Evolutionary conservation across 2,329 filamentous ascomycete species (phyloP), one percentile per base, ranked within the genome.

Genomic region (Ascochyta koolunga): DNA sequence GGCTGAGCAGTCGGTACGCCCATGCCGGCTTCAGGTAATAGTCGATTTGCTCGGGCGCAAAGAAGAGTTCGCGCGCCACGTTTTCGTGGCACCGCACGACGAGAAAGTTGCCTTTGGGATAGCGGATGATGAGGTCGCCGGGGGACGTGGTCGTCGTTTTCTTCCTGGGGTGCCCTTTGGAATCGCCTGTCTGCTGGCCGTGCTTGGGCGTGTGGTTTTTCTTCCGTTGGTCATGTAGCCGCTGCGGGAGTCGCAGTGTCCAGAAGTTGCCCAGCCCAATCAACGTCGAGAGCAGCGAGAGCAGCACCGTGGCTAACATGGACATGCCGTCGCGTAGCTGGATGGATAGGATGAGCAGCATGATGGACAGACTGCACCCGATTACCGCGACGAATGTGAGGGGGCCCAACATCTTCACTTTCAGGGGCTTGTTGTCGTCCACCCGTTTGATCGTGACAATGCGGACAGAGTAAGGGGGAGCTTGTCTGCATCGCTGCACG

Each of bases 231-330:
- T 29, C 27, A 13, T 13, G 10, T 4, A 29, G 27, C 5, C 76
- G 74, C 49, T 71, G 65, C 3, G 77, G 76, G 0, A 82, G 72
- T 31, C 70, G 62, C 5, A 82, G 69, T 3, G 58, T 72, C 80
- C 80, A 83, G 45, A 80, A 80, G 59, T 82, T 82, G 43, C 75
- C 77, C 24, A 77, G 57, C 7, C 81, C 81, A 29, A 81, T 78
- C 7, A 82, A 65, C 2, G 76, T 80, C 7, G 80, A 80, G 15
- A 83, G 72, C 5, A 78, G 62, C 3, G 80, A 82, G 5, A 83
- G 72, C 0, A 79, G 70, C 27, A 79, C 59, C 2, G 77, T 80
- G 2, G 81, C 78, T 9, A 82, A 54, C 18, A 82, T 64, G 3
- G 80, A 81, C 76, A 82, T 80, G 54, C 80, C 81, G 60, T 83